phyloP scores from a whole-genome alignment of 371 early-diverging fungal species.

The Mucor plumbeus region DNA sequence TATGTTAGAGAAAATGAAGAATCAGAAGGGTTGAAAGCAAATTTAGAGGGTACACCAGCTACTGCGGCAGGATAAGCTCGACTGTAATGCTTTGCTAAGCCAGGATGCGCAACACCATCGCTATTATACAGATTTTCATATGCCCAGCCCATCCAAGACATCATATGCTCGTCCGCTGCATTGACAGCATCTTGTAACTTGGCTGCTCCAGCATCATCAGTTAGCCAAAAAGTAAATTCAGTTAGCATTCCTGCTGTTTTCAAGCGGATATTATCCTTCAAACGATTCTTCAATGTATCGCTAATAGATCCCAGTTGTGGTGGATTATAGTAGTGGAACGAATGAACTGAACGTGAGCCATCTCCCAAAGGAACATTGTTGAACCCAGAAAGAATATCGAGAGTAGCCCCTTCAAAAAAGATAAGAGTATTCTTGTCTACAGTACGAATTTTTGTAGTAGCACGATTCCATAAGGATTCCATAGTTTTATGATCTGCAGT shows the following conservation, averaged over 20 bases:
- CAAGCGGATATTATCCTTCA: slow-evolving; percentile 41
- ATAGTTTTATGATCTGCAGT: slow-evolving; percentile 43
- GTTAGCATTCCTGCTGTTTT: slow-evolving; percentile 46
- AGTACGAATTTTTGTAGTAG: slow-evolving; percentile 48
- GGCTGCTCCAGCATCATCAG: slow-evolving; percentile 22
- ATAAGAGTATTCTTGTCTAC: slow-evolving; percentile 53
- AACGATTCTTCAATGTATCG: slow-evolving; percentile 40
- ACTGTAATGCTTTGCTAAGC: slow-evolving; percentile 37
- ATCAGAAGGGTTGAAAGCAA: slow-evolving; percentile 16
- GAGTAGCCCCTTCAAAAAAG: slow-evolving; percentile 59
- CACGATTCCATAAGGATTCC: slow-evolving; percentile 57
- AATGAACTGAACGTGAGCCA: slow-evolving; percentile 41
- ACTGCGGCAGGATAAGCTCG: slow-evolving; percentile 49
- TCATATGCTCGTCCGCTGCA: slow-evolving; percentile 40
- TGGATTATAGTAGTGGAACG: slow-evolving; percentile 45
- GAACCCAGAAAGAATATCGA: slow-evolving; percentile 53
- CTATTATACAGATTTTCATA: slow-evolving; percentile 45
- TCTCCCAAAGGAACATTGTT: slow-evolving; percentile 56
- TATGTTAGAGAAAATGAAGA: slow-evolving; percentile 21
- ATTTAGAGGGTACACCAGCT: slow-evolving; percentile 33
- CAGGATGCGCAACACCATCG: slow-evolving; percentile 26
- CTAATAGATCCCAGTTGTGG: slow-evolving; percentile 45
- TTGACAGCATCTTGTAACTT: slow-evolving; percentile 21
- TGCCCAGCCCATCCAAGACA: slow-evolving; percentile 56
- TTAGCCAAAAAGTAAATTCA: slow-evolving; percentile 49